These are phyloP conservation scores for Schwanniomyces pseudopolymorphus DNA, from an alignment of 805 yeast species.

Conservation along the genomic window DNA sequence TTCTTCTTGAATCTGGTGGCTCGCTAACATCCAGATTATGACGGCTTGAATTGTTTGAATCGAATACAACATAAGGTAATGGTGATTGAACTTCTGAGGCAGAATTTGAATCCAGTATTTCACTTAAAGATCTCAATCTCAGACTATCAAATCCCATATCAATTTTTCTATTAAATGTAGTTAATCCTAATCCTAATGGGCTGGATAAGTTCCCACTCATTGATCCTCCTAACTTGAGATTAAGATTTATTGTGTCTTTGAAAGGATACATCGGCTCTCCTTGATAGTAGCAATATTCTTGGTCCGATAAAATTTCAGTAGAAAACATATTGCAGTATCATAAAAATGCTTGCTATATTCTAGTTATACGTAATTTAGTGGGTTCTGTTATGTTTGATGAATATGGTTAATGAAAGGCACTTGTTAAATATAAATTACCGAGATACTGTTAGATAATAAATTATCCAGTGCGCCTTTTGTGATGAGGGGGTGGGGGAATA, in stretches of 20 bases:
- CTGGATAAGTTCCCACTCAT: neutral
- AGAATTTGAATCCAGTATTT: neutral
- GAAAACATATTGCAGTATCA: neutral
- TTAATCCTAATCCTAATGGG: neutral
- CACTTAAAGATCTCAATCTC: neutral
- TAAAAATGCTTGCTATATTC: neutral
- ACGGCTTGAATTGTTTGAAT: neutral
- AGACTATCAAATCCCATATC: neutral
- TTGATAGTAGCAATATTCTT: neutral
- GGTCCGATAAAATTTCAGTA: neutral
- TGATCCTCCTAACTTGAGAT: conserved; percentile 2
- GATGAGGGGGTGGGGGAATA: too few species aligned
- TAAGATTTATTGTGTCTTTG: conserved; percentile 4
- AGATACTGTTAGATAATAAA: too few species aligned
- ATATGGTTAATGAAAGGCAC: too few species aligned
- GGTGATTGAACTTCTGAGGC: neutral
- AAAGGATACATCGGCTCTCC: conserved; percentile 3
- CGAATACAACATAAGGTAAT: conserved; percentile 3
- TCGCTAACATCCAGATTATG: neutral
- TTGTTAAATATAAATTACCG: too few species aligned
- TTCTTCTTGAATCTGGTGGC: neutral
- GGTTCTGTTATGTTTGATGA: too few species aligned
- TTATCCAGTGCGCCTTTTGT: too few species aligned
- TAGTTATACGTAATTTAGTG: too few species aligned
- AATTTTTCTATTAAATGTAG: conserved; percentile 3